Conservation (phyloP, 371 early-diverging fungal genomes). For the Mucor velutinosus region DNA sequence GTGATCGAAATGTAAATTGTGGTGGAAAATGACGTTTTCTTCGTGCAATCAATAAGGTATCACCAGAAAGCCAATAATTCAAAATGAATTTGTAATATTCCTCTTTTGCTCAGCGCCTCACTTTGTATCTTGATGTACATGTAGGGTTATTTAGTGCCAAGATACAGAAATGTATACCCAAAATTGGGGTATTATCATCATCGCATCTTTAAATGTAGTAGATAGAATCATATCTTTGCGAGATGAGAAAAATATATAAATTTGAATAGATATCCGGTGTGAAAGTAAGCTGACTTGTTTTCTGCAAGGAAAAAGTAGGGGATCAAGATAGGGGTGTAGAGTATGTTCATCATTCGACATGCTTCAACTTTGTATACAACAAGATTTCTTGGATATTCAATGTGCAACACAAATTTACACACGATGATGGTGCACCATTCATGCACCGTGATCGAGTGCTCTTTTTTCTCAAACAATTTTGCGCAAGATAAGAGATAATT, state of each 20-base stretch:
- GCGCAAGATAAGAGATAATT: neutral
- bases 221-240: too few relatives aligned
- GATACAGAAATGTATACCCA: too few relatives aligned
- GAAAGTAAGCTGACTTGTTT: neutral
- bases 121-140: too few relatives aligned
- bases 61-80: neutral
- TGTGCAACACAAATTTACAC: neutral
- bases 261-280: neutral
- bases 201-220: too few relatives aligned
- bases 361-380: neutral
- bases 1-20: neutral
- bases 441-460: neutral
- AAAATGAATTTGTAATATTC: neutral
- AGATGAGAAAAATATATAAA: too few relatives aligned
- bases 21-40: neutral
- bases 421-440: conserved; percentile 1
- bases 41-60: neutral
- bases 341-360: neutral
- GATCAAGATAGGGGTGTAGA: neutral
- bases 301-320: neutral
- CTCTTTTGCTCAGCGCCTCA: too few relatives aligned
- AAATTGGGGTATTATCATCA: too few relatives aligned
- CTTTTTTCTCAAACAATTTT: neutral
- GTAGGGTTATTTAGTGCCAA: too few relatives aligned
- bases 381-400: neutral